These are phyloP conservation scores for Neurospora terricola DNA, from an alignment of 495 filamentous ascomycete species.

Conservation along the genomic window DNA sequence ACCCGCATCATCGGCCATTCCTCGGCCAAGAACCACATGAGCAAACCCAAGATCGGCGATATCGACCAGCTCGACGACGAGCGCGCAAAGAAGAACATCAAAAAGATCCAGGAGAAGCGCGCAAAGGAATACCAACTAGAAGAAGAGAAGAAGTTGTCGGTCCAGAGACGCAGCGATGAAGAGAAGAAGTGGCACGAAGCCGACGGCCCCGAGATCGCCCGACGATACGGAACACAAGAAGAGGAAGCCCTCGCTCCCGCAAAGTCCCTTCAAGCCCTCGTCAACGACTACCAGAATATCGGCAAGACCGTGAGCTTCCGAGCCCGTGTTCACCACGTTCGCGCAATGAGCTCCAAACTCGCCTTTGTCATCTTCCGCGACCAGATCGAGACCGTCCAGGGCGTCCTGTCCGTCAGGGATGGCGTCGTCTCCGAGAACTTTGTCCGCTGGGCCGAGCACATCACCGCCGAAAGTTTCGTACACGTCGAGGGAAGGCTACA, in stretches of 20 bases:
- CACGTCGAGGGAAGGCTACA: slow-evolving; percentile 68
- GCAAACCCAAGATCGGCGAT: slow-evolving; percentile 36
- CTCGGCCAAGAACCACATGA: slow-evolving; percentile 36
- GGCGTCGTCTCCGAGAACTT: slow-evolving; percentile 62
- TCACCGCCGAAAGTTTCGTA: slow-evolving; percentile 74
- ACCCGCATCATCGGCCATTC: slow-evolving; percentile 35
- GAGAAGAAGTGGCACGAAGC: slow-evolving; percentile 32
- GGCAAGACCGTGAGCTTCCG: slow-evolving; percentile 67
- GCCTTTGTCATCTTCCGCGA: slow-evolving; percentile 83
- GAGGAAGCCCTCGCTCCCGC: slow-evolving; percentile 22
- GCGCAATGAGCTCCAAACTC: slow-evolving; percentile 76
- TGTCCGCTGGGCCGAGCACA: slow-evolving; percentile 75
- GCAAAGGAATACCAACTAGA: slow-evolving; percentile 41
- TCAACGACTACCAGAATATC: slow-evolving; percentile 25
- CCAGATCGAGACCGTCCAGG: slow-evolving; percentile 74
- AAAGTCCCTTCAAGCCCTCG: slow-evolving; percentile 10
- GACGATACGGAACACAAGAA: slow-evolving; percentile 47
- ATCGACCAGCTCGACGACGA: slow-evolving; percentile 34
- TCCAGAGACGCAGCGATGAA: slow-evolving; percentile 35
- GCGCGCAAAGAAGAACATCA: slow-evolving; percentile 40
- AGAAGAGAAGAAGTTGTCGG: slow-evolving; percentile 37
- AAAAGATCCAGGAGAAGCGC: slow-evolving; percentile 36
- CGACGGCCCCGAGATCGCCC: slow-evolving; percentile 46
- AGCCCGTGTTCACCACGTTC: slow-evolving; percentile 75
- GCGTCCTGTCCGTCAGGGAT: slow-evolving; percentile 51